Evolutionary conservation across 2,329 filamentous ascomycete genomes (phyloP), one percentile per base, ranked within the genome.

Genomic region (Atkinsonella hypoxylon): DNA sequence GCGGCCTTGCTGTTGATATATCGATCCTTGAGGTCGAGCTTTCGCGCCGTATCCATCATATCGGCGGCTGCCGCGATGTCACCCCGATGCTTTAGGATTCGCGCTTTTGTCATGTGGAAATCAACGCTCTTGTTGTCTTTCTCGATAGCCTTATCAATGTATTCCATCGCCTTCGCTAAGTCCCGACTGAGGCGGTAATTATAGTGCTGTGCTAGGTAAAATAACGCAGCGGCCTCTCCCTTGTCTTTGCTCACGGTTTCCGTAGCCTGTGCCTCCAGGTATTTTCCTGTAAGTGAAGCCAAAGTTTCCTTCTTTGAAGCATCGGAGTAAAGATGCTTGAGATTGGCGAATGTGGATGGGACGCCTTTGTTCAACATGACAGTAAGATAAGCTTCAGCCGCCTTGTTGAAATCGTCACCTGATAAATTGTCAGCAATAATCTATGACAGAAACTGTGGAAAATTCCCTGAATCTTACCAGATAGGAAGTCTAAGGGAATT

Each of bases 1-100:
- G 91, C 90, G 47, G 89, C 85, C 71, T 98, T 98, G 56, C 89
- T 94, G 75, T 98, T 98, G 75, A 97, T 97, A 66, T 97, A 95
- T 43, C 93, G 83, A 64, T 98, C 93, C 69, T 85, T 89, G 57
- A 86, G 81, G 63, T 98, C 94, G 55, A 96, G 76, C 55, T 81
- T 78, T 48, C 93, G 82, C 1, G 93, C 93, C 57, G 84, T 75
- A 59, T 96, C 87, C 89, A 98, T 97, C 41, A 82, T 79, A 61
- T 89, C 85, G 0, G 90, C 81, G 1, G 94, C 93, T 67, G 87
- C 87, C 57, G 79, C 72, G 6, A 83, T 70, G 61, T 96, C 82
- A 22, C 91, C 93, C 47, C 78, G 75, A 67, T 98, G 89, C 73
- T 98, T 98, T 70, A 83, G 85, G 76, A 96, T 93, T 61, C 94